phyloP scores from a whole-genome alignment of 2,329 filamentous ascomycete species.

The Sclerotinia minor region DNA sequence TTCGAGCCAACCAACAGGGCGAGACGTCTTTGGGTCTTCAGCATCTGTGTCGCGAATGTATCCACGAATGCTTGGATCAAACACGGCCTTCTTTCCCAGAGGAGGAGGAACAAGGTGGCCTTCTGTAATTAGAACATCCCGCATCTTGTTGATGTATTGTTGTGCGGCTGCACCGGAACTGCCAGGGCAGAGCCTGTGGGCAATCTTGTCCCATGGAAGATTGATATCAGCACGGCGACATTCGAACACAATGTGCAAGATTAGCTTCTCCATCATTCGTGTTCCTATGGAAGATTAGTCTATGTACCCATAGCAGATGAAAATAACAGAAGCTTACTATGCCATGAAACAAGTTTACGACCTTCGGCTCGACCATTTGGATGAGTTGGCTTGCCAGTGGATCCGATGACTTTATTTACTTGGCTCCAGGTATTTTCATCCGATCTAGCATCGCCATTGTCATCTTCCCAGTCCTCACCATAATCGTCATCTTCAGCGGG shows the following conservation, averaged over 20 bases:
- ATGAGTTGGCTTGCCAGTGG: slow-evolving; percentile 21
- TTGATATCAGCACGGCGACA: slow-evolving; percentile 29
- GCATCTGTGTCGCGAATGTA: slow-evolving; percentile 33
- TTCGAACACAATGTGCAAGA: slow-evolving; percentile 48
- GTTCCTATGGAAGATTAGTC: slow-evolving; percentile 42
- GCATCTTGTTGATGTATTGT: slow-evolving; percentile 36
- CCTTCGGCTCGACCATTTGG: slow-evolving; percentile 43
- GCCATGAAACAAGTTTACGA: slow-evolving; percentile 48
- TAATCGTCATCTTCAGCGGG: background rate
- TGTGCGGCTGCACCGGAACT: slow-evolving; percentile 32
- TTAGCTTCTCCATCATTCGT: slow-evolving; percentile 50
- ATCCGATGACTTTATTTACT: background rate
- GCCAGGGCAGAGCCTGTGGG: slow-evolving; percentile 36
- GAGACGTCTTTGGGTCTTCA: slow-evolving; percentile 19
- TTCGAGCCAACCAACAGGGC: slow-evolving; percentile 34
- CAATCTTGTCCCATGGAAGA: slow-evolving; percentile 37
- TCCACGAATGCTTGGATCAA: slow-evolving; percentile 32
- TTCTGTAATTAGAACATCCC: slow-evolving; percentile 34
- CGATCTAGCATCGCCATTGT: background rate
- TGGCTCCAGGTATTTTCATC: background rate
- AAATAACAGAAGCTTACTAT: slow-evolving; percentile 42
- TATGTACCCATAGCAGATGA: background rate
- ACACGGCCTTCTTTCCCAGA: slow-evolving; percentile 28
- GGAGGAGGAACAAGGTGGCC: slow-evolving; percentile 40
- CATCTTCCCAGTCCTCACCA: background rate